phyloP scores from a whole-genome alignment of 805 yeast species.

The Kuraishia floccosa region DNA sequence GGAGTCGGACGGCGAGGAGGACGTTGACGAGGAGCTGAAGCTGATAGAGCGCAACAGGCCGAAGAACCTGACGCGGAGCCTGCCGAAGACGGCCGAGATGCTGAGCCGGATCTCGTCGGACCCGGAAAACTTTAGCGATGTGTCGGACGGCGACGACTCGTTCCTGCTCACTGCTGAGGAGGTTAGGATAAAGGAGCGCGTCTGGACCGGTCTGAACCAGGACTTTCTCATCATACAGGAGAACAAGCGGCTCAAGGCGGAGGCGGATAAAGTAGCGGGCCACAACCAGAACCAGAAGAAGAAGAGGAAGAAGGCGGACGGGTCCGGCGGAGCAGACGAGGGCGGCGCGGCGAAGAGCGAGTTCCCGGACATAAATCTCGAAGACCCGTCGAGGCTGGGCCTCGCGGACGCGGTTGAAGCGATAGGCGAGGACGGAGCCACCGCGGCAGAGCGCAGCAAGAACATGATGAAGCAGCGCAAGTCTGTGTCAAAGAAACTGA shows the following conservation, averaged over 20 bases:
- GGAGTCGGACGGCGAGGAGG: slow-evolving; percentile 5
- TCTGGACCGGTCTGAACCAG: slow-evolving; percentile 86
- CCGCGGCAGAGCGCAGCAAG: slow-evolving; percentile 75
- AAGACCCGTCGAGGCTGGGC: slow-evolving; percentile 12
- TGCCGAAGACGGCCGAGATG: slow-evolving; percentile 50
- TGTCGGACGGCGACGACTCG: slow-evolving; percentile 70
- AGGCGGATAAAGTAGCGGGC: slow-evolving; percentile 83
- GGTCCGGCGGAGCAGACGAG: slow-evolving; percentile 14
- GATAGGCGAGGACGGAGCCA: slow-evolving; percentile 30
- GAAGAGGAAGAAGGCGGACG: slow-evolving; percentile 16
- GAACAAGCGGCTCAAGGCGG: slow-evolving; percentile 67
- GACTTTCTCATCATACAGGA: slow-evolving; percentile 83
- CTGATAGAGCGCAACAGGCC: slow-evolving; percentile 37
- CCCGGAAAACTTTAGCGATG: slow-evolving; percentile 56
- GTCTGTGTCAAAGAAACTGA: slow-evolving; percentile 78
- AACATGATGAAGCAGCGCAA: slow-evolving; percentile 67
- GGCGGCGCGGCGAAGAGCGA: slow-evolving; percentile 16
- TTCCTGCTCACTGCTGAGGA: slow-evolving; percentile 61
- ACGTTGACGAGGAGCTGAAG: slow-evolving; percentile 4
- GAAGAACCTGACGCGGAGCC: slow-evolving; percentile 33
- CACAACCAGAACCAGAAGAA: slow-evolving; percentile 47
- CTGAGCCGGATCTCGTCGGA: slow-evolving; percentile 44
- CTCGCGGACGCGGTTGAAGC: slow-evolving; percentile 31
- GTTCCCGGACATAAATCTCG: slow-evolving; percentile 12
- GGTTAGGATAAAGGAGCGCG: slow-evolving; percentile 58